phyloP scores from a whole-genome alignment of 331 rosid genomes.

The Cydonia oblonga region DNA sequence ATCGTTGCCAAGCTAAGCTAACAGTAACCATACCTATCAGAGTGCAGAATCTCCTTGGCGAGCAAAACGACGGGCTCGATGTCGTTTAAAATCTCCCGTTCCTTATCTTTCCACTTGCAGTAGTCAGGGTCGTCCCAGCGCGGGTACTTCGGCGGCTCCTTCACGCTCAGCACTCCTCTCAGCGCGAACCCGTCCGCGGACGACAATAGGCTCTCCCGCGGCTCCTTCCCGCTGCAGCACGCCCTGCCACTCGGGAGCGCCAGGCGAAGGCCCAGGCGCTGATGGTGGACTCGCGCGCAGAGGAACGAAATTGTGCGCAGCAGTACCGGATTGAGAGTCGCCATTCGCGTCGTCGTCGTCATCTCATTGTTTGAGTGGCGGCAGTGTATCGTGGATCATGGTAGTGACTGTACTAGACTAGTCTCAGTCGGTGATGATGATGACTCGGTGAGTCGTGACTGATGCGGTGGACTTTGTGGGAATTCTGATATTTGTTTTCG shows the following conservation, averaged over 20 bases:
- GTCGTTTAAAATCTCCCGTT: conserved; percentile 51
- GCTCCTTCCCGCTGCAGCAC: conserved; percentile 32
- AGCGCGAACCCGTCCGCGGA: conserved; percentile 18
- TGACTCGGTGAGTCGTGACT: not conserved
- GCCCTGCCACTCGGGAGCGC: conserved; percentile 16
- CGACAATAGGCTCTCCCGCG: not conserved
- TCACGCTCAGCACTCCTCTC: conserved; percentile 7
- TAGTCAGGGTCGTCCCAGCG: conserved; percentile 43
- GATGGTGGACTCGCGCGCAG: conserved; percentile 29
- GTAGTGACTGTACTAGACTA: not conserved
- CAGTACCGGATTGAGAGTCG: conserved; percentile 28
- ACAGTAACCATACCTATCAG: conserved; percentile 20
- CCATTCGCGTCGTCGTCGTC: conserved; percentile 26
- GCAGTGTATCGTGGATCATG: conserved; percentile 1
- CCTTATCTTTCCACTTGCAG: conserved; percentile 60
- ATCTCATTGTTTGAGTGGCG: conserved; percentile 1
- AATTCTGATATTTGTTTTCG: not conserved
- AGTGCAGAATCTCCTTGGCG: conserved; percentile 66
- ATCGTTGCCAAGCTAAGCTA: not conserved
- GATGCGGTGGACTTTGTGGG: not conserved
- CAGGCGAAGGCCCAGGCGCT: conserved; percentile 14
- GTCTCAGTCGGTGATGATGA: not conserved
- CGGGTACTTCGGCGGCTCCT: conserved; percentile 19
- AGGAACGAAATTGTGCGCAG: conserved; percentile 32
- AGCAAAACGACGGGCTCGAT: conserved; percentile 50